Conservation (phyloP, 345 rosid genomes). For the Euclidium syriacum region DNA sequence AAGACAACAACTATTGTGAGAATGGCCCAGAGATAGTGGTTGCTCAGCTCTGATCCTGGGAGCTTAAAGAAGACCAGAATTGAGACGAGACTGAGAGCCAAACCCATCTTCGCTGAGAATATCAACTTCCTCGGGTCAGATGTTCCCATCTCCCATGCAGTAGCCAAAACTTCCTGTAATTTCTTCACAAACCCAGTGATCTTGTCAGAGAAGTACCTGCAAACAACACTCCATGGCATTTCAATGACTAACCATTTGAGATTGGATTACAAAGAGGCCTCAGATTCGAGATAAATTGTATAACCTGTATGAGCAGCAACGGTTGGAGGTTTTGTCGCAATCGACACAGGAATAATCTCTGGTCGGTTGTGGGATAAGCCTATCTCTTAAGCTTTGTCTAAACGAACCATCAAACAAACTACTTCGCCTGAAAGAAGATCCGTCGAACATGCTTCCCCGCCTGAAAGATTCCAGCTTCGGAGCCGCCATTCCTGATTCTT, state of each 20-base stretch:
- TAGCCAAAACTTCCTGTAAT: constrained; percentile 25
- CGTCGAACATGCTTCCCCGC: constrained; percentile 29
- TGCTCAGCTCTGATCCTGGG: constrained; percentile 47
- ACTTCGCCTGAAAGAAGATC: constrained; percentile 30
- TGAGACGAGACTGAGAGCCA: constrained; percentile 64
- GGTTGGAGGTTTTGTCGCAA: constrained; percentile 4
- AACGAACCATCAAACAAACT: constrained; percentile 30
- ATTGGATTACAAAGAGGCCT: constrained; percentile 5
- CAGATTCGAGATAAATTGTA: constrained; percentile 1
- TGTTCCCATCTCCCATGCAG: constrained; percentile 57
- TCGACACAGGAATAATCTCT: background rate
- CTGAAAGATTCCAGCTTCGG: constrained; percentile 31
- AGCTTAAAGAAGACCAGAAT: constrained; percentile 59
- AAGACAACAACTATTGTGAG: constrained; percentile 80
- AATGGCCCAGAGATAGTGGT: constrained; percentile 79
- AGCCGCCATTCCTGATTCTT: constrained; percentile 23
- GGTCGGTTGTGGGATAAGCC: constrained; percentile 21
- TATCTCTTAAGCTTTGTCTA: constrained; percentile 29
- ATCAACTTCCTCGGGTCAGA: constrained; percentile 78
- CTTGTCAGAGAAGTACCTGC: constrained; percentile 25
- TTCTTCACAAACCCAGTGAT: constrained; percentile 14
- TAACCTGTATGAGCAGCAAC: constrained; percentile 32
- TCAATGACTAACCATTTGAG: background rate
- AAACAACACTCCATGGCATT: constrained; percentile 1
- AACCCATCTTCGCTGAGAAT: constrained; percentile 74